Base-by-base conservation (phyloP, 345 rosid species). In the Noccaea bulbosa region DNA sequence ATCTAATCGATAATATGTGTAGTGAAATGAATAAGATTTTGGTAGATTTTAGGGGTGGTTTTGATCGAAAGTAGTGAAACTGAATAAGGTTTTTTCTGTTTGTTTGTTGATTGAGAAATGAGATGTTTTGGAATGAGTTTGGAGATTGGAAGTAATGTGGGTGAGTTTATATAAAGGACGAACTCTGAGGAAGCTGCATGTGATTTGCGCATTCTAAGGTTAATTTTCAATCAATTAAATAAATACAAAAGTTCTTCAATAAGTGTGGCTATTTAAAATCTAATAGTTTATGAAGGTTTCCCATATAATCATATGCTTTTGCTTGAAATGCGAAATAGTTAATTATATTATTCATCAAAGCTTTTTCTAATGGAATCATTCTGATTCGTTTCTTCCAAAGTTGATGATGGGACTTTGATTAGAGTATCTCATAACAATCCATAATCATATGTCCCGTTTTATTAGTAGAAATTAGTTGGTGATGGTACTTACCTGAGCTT, bases 221-320 rank as follows among this genome's bases (percentile, higher is more conserved):
- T 54, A n/a, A 9, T 61, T 22, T 49, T 34, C 9, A 30, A 14
- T 67, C 41, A 2, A 48, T 59, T 30, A 43, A 51, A 60, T 20
- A 8, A 50, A 60, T 69, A n/a, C 59, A 62, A 68, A 68, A 47
- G 48, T 46, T 69, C 41, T 69, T 62, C 48, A 68, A 69, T 75
- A 35, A 68, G 59, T 62, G 59, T 62, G 58, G 44, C 44, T 38
- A 38, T 48, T 59, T 47, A 37, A 48, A 47, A 58, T 68, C 33
- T 50, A 67, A 34, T 68, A 69, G 40, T 69, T 69, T 69, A 75
- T 39, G 11, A 9, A 62, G 74, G 53, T 69, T 69, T 69, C 63
- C 46, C 70, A 62, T 75, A 54, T 62, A 16, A 62, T 69, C 79
- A 75, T 75, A 75, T 75, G 74, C 74, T 54, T 67, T 69, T 11